Evolutionary conservation across 2,329 filamentous ascomycete genomes (phyloP), one percentile per base, ranked within the genome.

Genomic region (Xenoacremonium recifei): DNA sequence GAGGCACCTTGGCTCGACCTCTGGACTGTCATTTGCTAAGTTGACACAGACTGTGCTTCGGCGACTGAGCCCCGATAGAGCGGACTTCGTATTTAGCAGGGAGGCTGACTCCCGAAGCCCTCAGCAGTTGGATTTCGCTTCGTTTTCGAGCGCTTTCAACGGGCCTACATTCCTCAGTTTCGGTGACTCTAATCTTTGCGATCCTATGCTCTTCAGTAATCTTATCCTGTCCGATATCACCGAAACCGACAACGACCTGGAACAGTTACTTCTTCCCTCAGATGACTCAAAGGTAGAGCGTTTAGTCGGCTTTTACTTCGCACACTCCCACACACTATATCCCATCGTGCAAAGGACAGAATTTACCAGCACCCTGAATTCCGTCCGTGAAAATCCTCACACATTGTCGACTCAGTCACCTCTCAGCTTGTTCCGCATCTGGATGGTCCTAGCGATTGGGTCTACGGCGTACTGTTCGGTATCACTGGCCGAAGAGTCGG

Each of bases 391-490:
- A 1, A 56, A 65, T 20, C 61, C 64, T 0, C 42, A 57, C 9
- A 57, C 58, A 19, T 52, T 56, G 3, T 34, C 56, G 5, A 49
- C 52, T 3, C 59, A 66, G 27, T 61, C 64, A 0, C 60, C 67
- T 2, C 49, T 67, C 2, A 60, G 55, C 38, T 46, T 64, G 6
- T 73, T 70, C 42, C 58, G 65, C 16, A 61, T 73, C n/a, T 74
- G 70, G 70, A 74, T 74, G 67, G 64, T 74, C 3, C 54, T 74
- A 3, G 71, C 70, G 5, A 73, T 73, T 20, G 70, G 70, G 2
- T 70, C 70, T 0, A 73, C 70, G 0, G 63, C 70, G 1, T 64
- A 67, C 44, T 72, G 57, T 6, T 70, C 71, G 0, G 64, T 74
- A 1, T 63, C 65, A 0, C 48, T 73, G 40, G 56, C 60, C 2